These are phyloP conservation scores for Cercospora canescens DNA, from an alignment of 2,329 filamentous ascomycete species.

Conservation along the genomic window DNA sequence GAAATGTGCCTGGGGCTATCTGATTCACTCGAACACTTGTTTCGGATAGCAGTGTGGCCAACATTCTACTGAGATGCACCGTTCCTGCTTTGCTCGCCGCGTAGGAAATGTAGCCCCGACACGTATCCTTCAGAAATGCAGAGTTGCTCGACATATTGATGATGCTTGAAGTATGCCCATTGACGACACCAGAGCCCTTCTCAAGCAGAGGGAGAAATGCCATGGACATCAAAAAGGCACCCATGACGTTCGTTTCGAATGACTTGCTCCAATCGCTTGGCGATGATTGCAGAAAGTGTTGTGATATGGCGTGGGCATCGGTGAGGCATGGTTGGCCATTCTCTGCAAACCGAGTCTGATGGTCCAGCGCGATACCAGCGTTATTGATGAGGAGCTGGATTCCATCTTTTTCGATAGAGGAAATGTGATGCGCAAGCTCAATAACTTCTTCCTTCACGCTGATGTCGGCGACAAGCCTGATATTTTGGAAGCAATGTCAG, in stretches of 20 bases:
- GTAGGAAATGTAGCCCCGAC: not conserved
- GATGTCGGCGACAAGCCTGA: constrained; percentile 11
- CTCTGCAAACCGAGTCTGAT: too few relatives aligned
- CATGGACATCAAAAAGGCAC: not conserved
- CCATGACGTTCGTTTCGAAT: not conserved
- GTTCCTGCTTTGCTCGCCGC: not conserved
- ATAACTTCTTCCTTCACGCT: not conserved
- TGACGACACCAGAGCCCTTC: not conserved
- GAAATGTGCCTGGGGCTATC: not conserved
- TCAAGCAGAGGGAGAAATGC: not conserved
- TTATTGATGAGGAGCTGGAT: not conserved
- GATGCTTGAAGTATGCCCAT: not conserved
- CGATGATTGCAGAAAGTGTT: not conserved
- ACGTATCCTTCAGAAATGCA: not conserved
- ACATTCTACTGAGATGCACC: not conserved
- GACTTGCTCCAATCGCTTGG: not conserved
- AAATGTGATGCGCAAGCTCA: not conserved
- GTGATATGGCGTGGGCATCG: not conserved
- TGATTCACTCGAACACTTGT: not conserved
- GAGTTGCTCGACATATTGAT: not conserved
- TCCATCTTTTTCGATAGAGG: not conserved
- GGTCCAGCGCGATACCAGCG: not conserved
- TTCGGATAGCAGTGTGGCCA: not conserved
- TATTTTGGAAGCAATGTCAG: too few relatives aligned
- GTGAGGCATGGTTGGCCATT: not conserved